These are phyloP conservation scores for Hippophae rhamnoides DNA, from an alignment of 306 rosid species.

Conservation along the genomic window DNA sequence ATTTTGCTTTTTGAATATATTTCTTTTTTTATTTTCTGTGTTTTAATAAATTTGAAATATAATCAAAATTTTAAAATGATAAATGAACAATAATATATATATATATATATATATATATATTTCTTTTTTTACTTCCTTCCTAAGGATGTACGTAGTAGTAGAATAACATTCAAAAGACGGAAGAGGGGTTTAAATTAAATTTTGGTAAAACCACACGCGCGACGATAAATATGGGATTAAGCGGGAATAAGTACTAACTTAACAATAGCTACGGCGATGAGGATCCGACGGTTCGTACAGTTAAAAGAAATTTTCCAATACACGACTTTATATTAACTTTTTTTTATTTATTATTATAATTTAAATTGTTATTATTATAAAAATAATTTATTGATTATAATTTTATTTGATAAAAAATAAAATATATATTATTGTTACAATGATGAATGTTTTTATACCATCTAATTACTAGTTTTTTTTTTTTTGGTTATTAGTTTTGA, in stretches of 20 bases:
- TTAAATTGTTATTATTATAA: too few relatives aligned
- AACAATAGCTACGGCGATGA: not conserved
- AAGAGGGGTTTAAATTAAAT: slow-evolving; percentile 40
- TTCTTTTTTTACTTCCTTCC: too few relatives aligned
- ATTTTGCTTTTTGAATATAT: slow-evolving; percentile 7
- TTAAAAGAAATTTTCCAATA: not conserved
- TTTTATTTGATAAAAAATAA: not conserved
- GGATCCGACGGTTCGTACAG: not conserved
- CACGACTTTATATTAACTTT: too few relatives aligned
- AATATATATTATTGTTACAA: too few relatives aligned
- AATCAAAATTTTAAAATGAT: not conserved
- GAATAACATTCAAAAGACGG: slow-evolving; percentile 7
- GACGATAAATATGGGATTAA: slow-evolving; percentile 32
- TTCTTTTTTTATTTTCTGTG: not conserved
- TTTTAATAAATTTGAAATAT: not conserved
- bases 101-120: too few relatives aligned
- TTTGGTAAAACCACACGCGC: slow-evolving; percentile 29
- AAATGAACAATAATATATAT: slow-evolving; percentile 8
- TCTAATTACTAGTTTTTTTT: too few relatives aligned
- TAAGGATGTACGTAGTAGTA: too few relatives aligned
- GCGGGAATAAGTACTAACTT: slow-evolving; percentile 58
- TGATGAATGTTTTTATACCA: too few relatives aligned
- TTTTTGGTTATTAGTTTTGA: too few relatives aligned
- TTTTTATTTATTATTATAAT: too few relatives aligned
- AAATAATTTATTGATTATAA: too few relatives aligned